Conservation (phyloP, 495 filamentous ascomycete species). For the Monascus purpureus region DNA sequence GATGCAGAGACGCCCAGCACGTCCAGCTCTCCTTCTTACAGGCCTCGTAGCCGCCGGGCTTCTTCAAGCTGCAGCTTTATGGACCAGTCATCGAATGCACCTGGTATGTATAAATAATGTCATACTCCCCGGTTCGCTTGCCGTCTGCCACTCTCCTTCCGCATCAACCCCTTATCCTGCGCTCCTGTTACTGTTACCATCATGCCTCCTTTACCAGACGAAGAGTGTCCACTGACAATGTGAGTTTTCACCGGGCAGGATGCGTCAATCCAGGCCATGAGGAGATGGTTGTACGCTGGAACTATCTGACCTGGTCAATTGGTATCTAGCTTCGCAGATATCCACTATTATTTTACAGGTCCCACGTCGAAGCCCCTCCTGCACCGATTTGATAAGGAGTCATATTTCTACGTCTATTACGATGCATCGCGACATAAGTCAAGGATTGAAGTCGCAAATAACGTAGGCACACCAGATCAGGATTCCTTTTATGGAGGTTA, state of each 20-base stretch:
- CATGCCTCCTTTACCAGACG: slow-evolving; percentile 69
- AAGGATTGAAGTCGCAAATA: slow-evolving; percentile 76
- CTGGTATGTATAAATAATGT: too few species aligned
- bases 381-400: slow-evolving; percentile 80
- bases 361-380: slow-evolving; percentile 57
- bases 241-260: slow-evolving; percentile 35
- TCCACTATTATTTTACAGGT: slow-evolving; percentile 76
- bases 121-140: too few species aligned
- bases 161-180: too few species aligned
- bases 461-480: slow-evolving; percentile 72
- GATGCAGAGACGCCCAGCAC: too few species aligned
- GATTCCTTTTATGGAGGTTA: slow-evolving; percentile 78
- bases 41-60: slow-evolving; percentile 9
- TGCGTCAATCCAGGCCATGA: too few species aligned
- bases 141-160: too few species aligned
- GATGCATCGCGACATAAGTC: slow-evolving; percentile 52
- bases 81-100: too few species aligned
- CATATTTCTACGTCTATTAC: slow-evolving; percentile 79
- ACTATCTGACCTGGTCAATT: slow-evolving; percentile 4
- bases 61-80: too few species aligned
- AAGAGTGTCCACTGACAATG: slow-evolving; percentile 69
- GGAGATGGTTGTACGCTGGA: background rate
- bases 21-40: background rate
- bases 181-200: too few species aligned
- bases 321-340: slow-evolving; percentile 59